These are phyloP conservation scores for Saprolegnia parasitica DNA, from an alignment of 352 stramenopile genomes.

Conservation along the genomic window DNA sequence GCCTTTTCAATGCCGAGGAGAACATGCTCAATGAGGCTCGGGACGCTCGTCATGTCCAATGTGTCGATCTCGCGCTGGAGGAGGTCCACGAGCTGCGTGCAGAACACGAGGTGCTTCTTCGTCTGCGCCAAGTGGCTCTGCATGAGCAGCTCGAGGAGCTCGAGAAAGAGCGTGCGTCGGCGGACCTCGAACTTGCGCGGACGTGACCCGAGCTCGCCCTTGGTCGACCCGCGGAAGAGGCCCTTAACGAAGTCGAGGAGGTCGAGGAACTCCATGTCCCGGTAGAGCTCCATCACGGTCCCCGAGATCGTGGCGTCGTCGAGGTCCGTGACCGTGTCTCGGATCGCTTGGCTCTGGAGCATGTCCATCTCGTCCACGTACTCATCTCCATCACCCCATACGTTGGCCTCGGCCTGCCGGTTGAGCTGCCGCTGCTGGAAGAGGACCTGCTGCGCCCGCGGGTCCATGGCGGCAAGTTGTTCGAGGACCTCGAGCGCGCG, in stretches of 20 bases:
- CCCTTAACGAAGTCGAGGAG: constrained; percentile 26
- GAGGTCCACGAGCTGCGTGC: constrained; percentile 20
- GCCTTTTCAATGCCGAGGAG: constrained; percentile 20
- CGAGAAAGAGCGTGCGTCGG: constrained; percentile 10
- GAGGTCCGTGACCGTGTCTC: constrained; percentile 20
- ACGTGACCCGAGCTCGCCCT: constrained; percentile 3
- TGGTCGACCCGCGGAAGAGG: constrained; percentile 13
- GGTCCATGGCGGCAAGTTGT: constrained; percentile 12
- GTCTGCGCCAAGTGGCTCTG: constrained; percentile 20
- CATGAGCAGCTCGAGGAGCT: constrained; percentile 17
- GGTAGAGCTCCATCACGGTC: neutral
- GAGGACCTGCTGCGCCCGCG: constrained; percentile 15
- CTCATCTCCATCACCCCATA: constrained; percentile 8
- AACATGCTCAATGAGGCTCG: constrained; percentile 19
- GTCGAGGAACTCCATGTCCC: constrained; percentile 15
- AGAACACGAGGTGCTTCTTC: constrained; percentile 17
- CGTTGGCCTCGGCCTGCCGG: constrained; percentile 19
- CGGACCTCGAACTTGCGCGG: constrained; percentile 5
- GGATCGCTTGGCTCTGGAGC: constrained; percentile 22
- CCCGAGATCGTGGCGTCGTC: constrained; percentile 17
- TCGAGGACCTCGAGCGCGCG: constrained; percentile 5
- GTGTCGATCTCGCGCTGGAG: constrained; percentile 25
- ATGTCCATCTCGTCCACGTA: constrained; percentile 15
- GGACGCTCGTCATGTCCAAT: constrained; percentile 17
- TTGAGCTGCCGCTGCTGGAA: constrained; percentile 24